Conservation (phyloP, 805 yeast species). For the Komagataella populi region DNA sequence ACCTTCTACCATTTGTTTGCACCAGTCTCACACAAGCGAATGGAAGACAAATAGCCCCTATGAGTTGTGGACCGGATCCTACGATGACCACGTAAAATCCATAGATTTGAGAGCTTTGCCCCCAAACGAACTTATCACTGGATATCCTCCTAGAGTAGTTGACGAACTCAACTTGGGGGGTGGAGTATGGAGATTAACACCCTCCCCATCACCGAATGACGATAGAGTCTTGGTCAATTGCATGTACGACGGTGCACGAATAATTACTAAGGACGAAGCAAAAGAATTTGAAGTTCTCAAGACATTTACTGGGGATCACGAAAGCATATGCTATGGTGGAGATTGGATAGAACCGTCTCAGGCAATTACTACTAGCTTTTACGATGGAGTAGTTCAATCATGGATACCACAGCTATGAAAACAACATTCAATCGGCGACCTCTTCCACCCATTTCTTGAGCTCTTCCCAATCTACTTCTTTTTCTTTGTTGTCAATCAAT, state of each 20-base stretch:
- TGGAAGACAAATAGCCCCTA: constrained; percentile 20
- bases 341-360: constrained; percentile 52
- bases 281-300: constrained; percentile 17
- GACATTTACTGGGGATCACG: constrained; percentile 56
- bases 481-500: constrained; percentile 13
- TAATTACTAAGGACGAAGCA: constrained; percentile 26
- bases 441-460: constrained; percentile 29
- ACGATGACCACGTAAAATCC: constrained; percentile 66
- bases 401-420: constrained; percentile 31
- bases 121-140: constrained; percentile 23
- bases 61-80: constrained; percentile 75
- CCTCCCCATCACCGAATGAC: constrained; percentile 29
- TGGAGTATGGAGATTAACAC: constrained; percentile 89
- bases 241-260: constrained; percentile 90
- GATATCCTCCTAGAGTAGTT: constrained; percentile 35
- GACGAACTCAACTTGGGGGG: constrained; percentile 56
- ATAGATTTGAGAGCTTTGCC: constrained; percentile 53
- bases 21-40: not conserved
- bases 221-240: constrained; percentile 64
- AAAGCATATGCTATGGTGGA: constrained; percentile 93
- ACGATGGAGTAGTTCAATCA: constrained; percentile 68
- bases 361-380: constrained; percentile 81
- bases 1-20: constrained; percentile 2
- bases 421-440: constrained; percentile 18
- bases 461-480: constrained; percentile 27